Conservation (phyloP, 768 basidiomycete species). For the Obba rivulosa region DNA sequence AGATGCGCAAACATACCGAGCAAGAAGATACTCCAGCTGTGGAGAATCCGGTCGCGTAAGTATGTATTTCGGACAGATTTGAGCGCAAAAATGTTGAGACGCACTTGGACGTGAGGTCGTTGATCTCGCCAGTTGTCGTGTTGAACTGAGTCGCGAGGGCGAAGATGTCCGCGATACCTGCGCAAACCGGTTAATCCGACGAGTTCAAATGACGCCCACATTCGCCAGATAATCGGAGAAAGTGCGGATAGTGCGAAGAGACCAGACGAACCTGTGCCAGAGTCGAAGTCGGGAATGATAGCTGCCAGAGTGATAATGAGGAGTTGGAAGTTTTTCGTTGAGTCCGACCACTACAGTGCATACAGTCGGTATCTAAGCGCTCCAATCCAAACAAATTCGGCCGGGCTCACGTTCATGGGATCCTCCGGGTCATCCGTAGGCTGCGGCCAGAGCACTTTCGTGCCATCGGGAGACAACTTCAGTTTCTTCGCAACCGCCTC, state of each 20-base stretch:
- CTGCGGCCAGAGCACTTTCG: conserved; percentile 65
- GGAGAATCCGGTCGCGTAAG: neutral
- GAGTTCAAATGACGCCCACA: neutral
- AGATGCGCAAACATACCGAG: conserved; percentile 31
- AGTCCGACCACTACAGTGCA: conserved; percentile 41
- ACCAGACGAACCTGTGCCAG: conserved; percentile 45
- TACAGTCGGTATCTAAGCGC: neutral
- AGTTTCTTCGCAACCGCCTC: conserved; percentile 46
- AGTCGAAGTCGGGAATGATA: conserved; percentile 64
- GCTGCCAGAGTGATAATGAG: conserved; percentile 59
- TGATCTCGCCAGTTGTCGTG: conserved; percentile 52
- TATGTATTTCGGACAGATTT: neutral
- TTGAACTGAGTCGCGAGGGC: conserved; percentile 49
- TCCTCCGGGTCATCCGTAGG: conserved; percentile 58
- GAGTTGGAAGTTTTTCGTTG: conserved; percentile 51
- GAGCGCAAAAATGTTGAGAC: neutral
- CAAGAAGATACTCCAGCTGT: conserved; percentile 63
- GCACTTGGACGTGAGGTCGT: conserved; percentile 53
- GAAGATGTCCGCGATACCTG: conserved; percentile 60
- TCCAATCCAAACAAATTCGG: neutral
- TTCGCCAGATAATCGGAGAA: neutral
- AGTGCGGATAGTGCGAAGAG: neutral
- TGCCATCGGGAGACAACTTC: conserved; percentile 54
- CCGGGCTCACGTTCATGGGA: conserved; percentile 47
- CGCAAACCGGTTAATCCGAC: neutral